phyloP scores from a whole-genome alignment of 116 monocot species.

The Zostera marina region DNA sequence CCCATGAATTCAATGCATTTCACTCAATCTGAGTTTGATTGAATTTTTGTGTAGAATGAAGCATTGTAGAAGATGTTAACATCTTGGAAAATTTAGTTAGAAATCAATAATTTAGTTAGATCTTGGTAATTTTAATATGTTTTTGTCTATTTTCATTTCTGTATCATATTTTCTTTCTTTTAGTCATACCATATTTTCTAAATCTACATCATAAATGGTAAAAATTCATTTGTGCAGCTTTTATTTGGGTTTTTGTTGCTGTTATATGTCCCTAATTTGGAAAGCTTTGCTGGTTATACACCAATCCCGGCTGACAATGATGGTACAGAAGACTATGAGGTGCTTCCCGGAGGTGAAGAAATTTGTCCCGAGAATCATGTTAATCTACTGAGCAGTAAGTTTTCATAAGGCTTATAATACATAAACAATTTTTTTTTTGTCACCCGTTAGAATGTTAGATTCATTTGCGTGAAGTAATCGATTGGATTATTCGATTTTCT shows the following conservation, averaged over 20 bases:
- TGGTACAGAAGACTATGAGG: constrained; percentile 45
- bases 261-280: constrained; percentile 61
- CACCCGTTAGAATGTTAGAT: neutral
- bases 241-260: constrained; percentile 69
- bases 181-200: neutral
- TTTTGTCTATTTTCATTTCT: neutral
- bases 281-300: constrained; percentile 67
- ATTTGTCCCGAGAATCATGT: constrained; percentile 78
- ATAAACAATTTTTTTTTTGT: neutral
- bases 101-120: neutral
- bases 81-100: too few species aligned
- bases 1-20: too few species aligned
- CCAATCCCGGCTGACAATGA: constrained; percentile 44
- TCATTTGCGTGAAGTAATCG: neutral
- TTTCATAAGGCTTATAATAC: neutral
- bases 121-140: neutral
- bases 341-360: constrained; percentile 61
- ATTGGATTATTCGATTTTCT: neutral
- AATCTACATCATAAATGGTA: neutral
- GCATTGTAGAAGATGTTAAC: too few species aligned
- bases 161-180: neutral
- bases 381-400: constrained; percentile 70
- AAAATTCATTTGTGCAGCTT: constrained; percentile 31
- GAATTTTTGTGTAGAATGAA: too few species aligned
- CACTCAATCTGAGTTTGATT: too few species aligned